Evolutionary conservation across 2,329 filamentous ascomycete species (phyloP).

Genomic region (Akanthomyces lecanii): DNA sequence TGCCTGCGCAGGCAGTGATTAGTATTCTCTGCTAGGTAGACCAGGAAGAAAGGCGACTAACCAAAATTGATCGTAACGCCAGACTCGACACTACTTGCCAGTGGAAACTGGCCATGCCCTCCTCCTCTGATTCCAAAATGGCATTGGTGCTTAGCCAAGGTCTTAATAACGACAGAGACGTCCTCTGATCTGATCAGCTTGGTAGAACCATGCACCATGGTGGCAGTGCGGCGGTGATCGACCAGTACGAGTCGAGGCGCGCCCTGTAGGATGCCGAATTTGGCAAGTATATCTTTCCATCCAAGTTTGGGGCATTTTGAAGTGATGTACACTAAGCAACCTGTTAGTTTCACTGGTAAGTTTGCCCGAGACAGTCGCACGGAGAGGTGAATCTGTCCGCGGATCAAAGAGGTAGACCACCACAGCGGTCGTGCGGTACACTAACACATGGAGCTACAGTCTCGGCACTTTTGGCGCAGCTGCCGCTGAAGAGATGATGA

Average conservation of each 20-base stretch:
- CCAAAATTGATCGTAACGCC: slow-evolving; percentile 20
- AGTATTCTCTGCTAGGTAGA: neutral
- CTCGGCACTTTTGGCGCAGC: neutral
- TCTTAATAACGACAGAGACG: slow-evolving; percentile 20
- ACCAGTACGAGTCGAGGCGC: slow-evolving; percentile 25
- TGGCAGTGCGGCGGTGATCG: slow-evolving; percentile 20
- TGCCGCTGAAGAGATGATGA: neutral
- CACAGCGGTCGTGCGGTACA: neutral
- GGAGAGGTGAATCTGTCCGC: too few species aligned
- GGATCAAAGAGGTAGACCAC: too few species aligned
- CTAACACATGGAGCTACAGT: neutral
- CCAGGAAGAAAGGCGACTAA: neutral
- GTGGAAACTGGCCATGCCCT: slow-evolving; percentile 17
- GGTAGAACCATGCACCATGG: slow-evolving; percentile 27
- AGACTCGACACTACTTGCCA: slow-evolving; percentile 16
- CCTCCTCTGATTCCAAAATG: slow-evolving; percentile 20
- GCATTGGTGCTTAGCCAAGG: slow-evolving; percentile 16
- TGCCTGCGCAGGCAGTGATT: neutral
- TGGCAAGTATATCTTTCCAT: neutral
- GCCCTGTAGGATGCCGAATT: slow-evolving; percentile 16
- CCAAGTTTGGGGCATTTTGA: neutral
- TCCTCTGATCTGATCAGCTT: slow-evolving; percentile 21
- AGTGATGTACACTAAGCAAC: neutral
- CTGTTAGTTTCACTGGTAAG: neutral
- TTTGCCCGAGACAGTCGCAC: neutral